Evolutionary conservation across 23 red algal species (phyloP).

Genomic region (Gracilaria caudata): DNA sequence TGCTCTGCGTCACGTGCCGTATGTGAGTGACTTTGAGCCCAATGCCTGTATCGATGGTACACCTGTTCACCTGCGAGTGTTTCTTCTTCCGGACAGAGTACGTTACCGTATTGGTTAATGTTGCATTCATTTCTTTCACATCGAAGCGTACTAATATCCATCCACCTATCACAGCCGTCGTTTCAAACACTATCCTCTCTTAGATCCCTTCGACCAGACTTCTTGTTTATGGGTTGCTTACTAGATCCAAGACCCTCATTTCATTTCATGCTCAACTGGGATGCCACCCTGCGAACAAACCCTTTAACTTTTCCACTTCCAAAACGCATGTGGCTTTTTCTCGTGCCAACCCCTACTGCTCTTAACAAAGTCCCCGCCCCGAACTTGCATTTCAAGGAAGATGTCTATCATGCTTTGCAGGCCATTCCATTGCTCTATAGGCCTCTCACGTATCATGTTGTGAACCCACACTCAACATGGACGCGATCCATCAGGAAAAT

Average conservation of each 20-base stretch:
- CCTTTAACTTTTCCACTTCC: conserved; percentile 10
- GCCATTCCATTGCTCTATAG: conserved; percentile 15
- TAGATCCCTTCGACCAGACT: conserved; percentile 10
- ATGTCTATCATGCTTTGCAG: conserved; percentile 30
- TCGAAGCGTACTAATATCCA: background rate
- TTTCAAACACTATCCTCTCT: conserved; percentile 29
- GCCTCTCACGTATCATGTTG: conserved; percentile 39
- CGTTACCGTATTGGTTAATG: background rate
- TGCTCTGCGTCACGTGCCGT: background rate
- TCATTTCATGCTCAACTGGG: conserved; percentile 26
- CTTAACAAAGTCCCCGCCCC: background rate
- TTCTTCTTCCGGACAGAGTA: conserved; percentile 35
- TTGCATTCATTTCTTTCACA: background rate
- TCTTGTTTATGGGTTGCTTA: conserved; percentile 25
- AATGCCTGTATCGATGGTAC: conserved; percentile 31
- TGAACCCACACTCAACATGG: conserved; percentile 21
- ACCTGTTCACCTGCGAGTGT: conserved; percentile 19
- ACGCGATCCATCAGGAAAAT: conserved; percentile 33
- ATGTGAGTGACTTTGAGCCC: conserved; percentile 11
- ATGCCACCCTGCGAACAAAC: conserved; percentile 2
- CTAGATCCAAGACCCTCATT: conserved; percentile 18
- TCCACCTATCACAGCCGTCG: background rate
- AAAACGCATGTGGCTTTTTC: conserved; percentile 56
- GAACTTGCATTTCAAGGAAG: conserved; percentile 50
- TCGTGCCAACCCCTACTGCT: background rate